Base-by-base conservation (phyloP, 1,284 basidiomycete species). In the Hortiboletus rubellus region DNA sequence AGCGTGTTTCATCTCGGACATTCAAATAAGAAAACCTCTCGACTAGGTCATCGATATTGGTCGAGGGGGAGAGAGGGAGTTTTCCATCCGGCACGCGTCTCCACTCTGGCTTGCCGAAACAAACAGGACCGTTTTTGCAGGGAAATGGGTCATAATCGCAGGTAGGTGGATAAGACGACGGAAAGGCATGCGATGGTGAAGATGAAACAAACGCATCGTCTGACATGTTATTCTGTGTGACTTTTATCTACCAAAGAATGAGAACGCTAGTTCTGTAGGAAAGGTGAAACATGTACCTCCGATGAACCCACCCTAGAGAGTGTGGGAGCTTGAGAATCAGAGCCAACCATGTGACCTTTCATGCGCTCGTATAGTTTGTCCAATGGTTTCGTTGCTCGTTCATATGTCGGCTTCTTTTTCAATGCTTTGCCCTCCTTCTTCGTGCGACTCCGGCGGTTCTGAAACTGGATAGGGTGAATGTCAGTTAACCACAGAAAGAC, bases 391-490 rank as follows among this genome's bases (percentile, higher is more conserved):
- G 12, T 45, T 24, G 15, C 4, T 0, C 24, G 7, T 5, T 54
- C 50, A 0, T 7, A 22, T 3, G 15, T 11, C 1, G 44, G n/a
- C 7, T 50, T 64, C 33, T 51, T 66, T 18, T 7, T 45, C 38
- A 62, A 6, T 0, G 2, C 0, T 46, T 46, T 54, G 0, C 42
- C 51, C 12, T 52, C 60, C 9, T 41, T 66, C 36, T 54, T 69
- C 5, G 40, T 64, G 5, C 65, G 63, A 42, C 45, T 69, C 4
- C 63, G 67, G 3, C 66, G 65, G 12, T 66, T 68, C 42, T 66
- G 65, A 7, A 66, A 66, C 65, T 66, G 6, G 0, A 11, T 3
- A 37, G 8, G 7, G 1, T 18, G 3, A 31, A 42, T 18, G 4
- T 53, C 22, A n/a, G 5, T 45, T 18, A 30, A 46, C 1, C 11